A percentile compares a stretch with the other conserved stretches of the same genome.
Evolutionary conservation across 257 asterid genomes (phyloP).

Genomic region (Nicotiana benthamiana): DNA sequence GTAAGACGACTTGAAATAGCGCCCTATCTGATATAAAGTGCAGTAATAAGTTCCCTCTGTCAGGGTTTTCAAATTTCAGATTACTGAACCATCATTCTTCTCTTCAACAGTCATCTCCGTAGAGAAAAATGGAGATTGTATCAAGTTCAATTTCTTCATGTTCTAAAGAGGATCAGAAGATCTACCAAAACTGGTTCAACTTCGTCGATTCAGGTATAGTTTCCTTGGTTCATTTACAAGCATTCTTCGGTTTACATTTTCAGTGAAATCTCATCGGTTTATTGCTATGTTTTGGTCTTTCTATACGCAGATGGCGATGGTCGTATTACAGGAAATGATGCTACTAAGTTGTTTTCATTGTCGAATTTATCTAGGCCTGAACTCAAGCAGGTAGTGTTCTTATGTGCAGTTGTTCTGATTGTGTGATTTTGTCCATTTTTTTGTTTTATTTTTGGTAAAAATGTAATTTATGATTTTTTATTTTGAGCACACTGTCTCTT

Average conservation of each 20-base stretch:
- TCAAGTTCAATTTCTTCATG: constrained; percentile 28
- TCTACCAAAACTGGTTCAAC: constrained; percentile 66
- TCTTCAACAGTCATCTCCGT: neutral
- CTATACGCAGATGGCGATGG: constrained; percentile 64
- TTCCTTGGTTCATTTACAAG: neutral
- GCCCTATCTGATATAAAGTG: neutral
- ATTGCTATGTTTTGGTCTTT: neutral
- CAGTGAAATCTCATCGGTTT: neutral
- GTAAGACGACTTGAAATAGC: neutral
- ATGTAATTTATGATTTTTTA: neutral
- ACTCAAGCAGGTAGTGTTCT: constrained; percentile 59
- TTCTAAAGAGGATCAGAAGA: constrained; percentile 45
- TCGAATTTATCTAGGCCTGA: constrained; percentile 60
- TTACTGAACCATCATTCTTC: neutral
- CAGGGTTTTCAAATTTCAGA: constrained; percentile 32
- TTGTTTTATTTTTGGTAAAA: neutral
- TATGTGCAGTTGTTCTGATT: neutral
- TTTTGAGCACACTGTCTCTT: neutral
- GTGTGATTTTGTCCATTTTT: neutral
- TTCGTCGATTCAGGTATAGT: constrained; percentile 70
- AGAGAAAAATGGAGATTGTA: constrained; percentile 31
- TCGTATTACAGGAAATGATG: constrained; percentile 74
- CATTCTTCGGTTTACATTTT: neutral
- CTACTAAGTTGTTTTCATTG: constrained; percentile 51
- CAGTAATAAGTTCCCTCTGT: constrained; percentile 31